Base-by-base conservation (phyloP, 2,329 filamentous ascomycete species). In the Exophiala xenobiotica region DNA sequence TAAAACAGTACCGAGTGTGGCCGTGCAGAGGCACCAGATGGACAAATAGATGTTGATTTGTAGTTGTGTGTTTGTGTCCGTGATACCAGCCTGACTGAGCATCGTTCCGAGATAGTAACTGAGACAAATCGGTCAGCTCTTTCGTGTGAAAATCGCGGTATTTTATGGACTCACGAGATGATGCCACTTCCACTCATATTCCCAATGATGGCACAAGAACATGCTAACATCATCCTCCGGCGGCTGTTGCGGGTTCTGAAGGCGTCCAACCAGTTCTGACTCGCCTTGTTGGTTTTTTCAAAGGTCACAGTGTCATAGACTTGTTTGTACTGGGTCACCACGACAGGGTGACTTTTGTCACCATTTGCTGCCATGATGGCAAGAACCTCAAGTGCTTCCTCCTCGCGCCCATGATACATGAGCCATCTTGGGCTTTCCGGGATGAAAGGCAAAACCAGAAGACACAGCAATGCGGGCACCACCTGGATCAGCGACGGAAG, bases 31-130 rank as follows among this genome's bases (percentile, higher is more conserved):
- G 48, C 74, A 78, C 69, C 70, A 79, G 2, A 70, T 70, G 49
- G 77, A 78, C 9, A 79, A 64, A 1, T 77, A 70, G 22, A 79
- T 71, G 39, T 79, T 79, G 70, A 68, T 53, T 75, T 62, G 65
- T 1, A 78, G 65, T 51, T 78, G 76, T 2, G 68, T 67, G 5
- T 65, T 66, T 0, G 66, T 59, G 51, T 73, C 63, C 1, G 68
- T 73, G 26, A 79, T 71, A 1, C 75, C 76, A 2, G 75, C 75
- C 12, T 68, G 72, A 46, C 68, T 63, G 0, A 79, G 68, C 61
- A 73, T 71, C 0, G 62, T 56, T 1, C 72, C 71, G 3, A 75
- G 66, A 57, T 72, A 74, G 53, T 69, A 72, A 7, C 45, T 47
- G 19, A 14, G 7, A 33, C 18, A 19, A 3, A 16, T 9, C 18